Percentiles rank a stretch among this genome's conserved stretches.
Evolutionary conservation across 495 filamentous ascomycete genomes (phyloP).

Genomic region (Neurospora sp.): DNA sequence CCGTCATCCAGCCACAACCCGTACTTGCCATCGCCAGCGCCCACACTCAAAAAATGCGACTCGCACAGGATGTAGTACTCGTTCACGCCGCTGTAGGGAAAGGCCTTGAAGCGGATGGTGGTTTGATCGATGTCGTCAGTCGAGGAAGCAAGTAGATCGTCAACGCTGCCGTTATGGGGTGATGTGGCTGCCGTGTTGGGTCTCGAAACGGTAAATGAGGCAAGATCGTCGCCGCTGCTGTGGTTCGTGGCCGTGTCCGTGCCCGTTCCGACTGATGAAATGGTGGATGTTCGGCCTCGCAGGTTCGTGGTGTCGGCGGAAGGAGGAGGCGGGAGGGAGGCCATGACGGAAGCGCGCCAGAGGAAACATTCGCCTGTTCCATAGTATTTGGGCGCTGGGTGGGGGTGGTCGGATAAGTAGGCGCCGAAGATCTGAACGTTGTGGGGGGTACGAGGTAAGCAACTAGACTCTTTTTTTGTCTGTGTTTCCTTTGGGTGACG

Average conservation of each 20-base stretch:
- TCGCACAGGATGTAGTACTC: slow-evolving; percentile 96
- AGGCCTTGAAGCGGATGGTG: slow-evolving; percentile 86
- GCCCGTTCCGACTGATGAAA: slow-evolving; percentile 11
- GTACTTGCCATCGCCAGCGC: slow-evolving; percentile 81
- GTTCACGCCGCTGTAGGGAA: slow-evolving; percentile 90
- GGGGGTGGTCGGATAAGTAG: slow-evolving; percentile 81
- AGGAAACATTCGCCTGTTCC: slow-evolving; percentile 97
- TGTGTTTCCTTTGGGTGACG: neutral
- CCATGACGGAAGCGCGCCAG: slow-evolving; percentile 66
- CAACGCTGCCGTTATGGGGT: neutral
- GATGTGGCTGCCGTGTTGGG: neutral
- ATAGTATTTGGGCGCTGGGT: slow-evolving; percentile 73
- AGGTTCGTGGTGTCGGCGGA: slow-evolving; percentile 61
- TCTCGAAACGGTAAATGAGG: neutral
- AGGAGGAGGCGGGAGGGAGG: slow-evolving; percentile 61
- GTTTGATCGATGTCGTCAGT: slow-evolving; percentile 11
- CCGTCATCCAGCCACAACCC: slow-evolving; percentile 87
- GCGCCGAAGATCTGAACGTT: slow-evolving; percentile 69
- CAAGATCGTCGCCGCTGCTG: neutral
- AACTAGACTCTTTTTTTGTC: neutral
- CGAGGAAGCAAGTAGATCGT: neutral
- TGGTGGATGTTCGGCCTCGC: slow-evolving; percentile 59
- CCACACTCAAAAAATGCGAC: slow-evolving; percentile 69
- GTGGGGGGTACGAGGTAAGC: neutral
- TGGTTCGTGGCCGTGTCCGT: neutral